These are phyloP conservation scores for Lactarius akahatsu DNA, from an alignment of 768 basidiomycete species.

Conservation along the genomic window DNA sequence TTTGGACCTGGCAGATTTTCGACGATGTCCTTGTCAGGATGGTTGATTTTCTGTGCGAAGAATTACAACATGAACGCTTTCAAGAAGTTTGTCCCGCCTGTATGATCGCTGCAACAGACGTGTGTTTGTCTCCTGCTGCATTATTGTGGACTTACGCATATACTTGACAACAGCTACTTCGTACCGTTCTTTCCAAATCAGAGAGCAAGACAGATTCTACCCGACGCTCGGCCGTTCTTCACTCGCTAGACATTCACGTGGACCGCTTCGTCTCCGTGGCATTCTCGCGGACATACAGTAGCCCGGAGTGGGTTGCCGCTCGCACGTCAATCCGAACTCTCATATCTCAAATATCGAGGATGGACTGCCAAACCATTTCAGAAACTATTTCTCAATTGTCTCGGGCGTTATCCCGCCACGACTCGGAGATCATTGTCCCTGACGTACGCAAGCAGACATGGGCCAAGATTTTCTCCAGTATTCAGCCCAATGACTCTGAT, in stretches of 20 bases:
- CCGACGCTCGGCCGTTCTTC: conserved; percentile 36
- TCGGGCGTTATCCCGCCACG: conserved; percentile 40
- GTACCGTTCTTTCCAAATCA: conserved; percentile 37
- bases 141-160: neutral
- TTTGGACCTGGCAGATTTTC: conserved; percentile 48
- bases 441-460: conserved; percentile 62
- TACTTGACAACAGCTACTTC: conserved; percentile 35
- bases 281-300: conserved; percentile 42
- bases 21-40: conserved; percentile 67
- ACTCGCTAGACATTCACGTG: conserved; percentile 52
- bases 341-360: conserved; percentile 36
- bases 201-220: conserved; percentile 33
- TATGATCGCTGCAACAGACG: conserved; percentile 60
- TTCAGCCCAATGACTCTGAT: conserved; percentile 57
- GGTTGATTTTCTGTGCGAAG: conserved; percentile 72
- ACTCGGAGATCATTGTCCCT: conserved; percentile 37
- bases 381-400: conserved; percentile 38
- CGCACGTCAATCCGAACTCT: conserved; percentile 45
- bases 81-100: conserved; percentile 55
- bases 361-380: conserved; percentile 39
- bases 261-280: conserved; percentile 48
- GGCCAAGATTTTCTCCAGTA: conserved; percentile 58
- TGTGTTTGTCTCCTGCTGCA: conserved; percentile 39
- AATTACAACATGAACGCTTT: conserved; percentile 78
- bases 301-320: conserved; percentile 43